phyloP scores from a whole-genome alignment of 2,329 filamentous ascomycete genomes.

The Orbilia ellipsospora region DNA sequence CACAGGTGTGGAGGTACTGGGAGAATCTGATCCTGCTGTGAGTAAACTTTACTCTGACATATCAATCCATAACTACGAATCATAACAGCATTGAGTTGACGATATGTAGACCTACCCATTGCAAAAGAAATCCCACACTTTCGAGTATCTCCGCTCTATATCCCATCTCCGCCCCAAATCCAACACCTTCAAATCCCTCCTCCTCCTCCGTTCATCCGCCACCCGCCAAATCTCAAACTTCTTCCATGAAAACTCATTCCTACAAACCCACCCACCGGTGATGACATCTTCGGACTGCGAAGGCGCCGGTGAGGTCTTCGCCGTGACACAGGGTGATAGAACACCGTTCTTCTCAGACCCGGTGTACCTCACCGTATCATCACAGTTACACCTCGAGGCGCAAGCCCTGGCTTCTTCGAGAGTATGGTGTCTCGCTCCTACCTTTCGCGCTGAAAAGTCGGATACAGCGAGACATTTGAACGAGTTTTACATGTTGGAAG shows the following conservation, averaged over 20 bases:
- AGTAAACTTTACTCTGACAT: conserved; percentile 30
- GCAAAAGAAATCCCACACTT: conserved; percentile 94
- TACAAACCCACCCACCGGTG: conserved; percentile 90
- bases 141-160: conserved; percentile 86
- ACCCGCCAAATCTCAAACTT: conserved; percentile 78
- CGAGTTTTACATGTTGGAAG: conserved; percentile 99
- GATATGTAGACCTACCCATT: conserved; percentile 81
- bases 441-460: conserved; percentile 91
- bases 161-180: conserved; percentile 87
- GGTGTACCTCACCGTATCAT: conserved; percentile 97
- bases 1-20: conserved; percentile 75
- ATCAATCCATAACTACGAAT: background rate
- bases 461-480: conserved; percentile 93
- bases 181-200: conserved; percentile 80
- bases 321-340: conserved; percentile 62
- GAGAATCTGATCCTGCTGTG: conserved; percentile 82
- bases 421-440: conserved; percentile 93
- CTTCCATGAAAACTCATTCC: conserved; percentile 76
- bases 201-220: conserved; percentile 84
- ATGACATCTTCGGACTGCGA: conserved; percentile 98
- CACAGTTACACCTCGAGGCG: conserved; percentile 93
- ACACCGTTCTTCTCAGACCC: conserved; percentile 79
- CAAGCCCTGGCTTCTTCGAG: conserved; percentile 86
- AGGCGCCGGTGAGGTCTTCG: conserved; percentile 92
- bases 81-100: background rate